phyloP scores from a whole-genome alignment of 202 grass and related monocot genomes.

The Brachypodium distachyon region DNA sequence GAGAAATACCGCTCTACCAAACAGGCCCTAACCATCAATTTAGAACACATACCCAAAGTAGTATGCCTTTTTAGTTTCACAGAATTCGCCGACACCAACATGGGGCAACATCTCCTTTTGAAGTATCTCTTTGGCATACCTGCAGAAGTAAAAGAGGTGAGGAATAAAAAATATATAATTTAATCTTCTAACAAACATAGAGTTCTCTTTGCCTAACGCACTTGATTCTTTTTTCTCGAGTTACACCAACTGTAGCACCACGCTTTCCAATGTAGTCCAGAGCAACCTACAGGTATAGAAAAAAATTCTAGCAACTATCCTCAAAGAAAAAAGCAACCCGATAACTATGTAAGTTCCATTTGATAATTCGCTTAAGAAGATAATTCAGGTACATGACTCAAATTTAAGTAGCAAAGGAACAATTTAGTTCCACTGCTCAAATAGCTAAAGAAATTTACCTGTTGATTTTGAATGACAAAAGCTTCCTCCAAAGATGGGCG shows the following conservation, averaged over 20 bases:
- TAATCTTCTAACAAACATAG: not conserved
- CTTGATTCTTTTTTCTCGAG: constrained; percentile 94
- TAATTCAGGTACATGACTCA: not conserved
- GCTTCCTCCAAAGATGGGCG: constrained; percentile 93
- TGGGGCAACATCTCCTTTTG: constrained; percentile 99
- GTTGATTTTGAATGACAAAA: constrained; percentile 98
- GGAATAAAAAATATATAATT: not conserved
- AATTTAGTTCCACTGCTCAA: not conserved
- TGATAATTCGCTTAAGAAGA: not conserved
- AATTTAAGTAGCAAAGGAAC: not conserved
- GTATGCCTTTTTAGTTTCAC: constrained; percentile 99
- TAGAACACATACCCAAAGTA: constrained; percentile 80
- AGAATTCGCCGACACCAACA: constrained; percentile 93
- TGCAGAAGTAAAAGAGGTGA: constrained; percentile 9
- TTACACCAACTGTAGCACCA: constrained; percentile 92
- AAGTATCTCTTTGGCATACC: constrained; percentile 98
- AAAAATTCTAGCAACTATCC: too few species aligned
- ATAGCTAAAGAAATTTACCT: constrained; percentile 46
- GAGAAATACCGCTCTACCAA: too few species aligned
- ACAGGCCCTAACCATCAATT: too few species aligned
- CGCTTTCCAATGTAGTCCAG: constrained; percentile 98
- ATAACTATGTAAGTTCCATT: not conserved
- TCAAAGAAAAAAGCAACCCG: too few species aligned
- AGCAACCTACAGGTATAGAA: constrained; percentile 59
- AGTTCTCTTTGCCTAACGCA: constrained; percentile 17